phyloP scores from a whole-genome alignment of 1,139 yeast genomes.

The Protomyces macrosporus region DNA sequence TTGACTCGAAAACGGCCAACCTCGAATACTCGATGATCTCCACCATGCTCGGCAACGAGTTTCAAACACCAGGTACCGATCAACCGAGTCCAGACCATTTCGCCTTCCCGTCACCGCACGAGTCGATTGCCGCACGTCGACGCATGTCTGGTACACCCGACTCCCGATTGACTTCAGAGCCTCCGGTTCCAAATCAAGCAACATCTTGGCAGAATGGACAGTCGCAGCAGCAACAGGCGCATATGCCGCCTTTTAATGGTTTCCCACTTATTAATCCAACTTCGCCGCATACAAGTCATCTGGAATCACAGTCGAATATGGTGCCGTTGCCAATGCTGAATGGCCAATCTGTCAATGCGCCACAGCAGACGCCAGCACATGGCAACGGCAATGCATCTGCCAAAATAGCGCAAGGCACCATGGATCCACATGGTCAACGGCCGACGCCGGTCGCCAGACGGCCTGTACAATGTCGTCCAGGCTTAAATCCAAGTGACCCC shows the following conservation, averaged over 20 bases:
- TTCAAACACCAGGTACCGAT: conserved; percentile 24
- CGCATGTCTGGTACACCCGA: neutral
- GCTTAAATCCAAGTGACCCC: conserved; percentile 28
- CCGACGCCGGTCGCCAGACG: conserved; percentile 26
- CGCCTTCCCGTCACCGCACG: conserved; percentile 12
- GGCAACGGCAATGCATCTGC: neutral
- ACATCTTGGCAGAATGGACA: neutral
- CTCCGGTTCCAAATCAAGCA: neutral
- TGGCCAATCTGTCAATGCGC: neutral
- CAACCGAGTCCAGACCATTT: conserved; percentile 14
- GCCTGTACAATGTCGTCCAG: conserved; percentile 30
- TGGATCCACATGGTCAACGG: conserved; percentile 23
- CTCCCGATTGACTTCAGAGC: neutral
- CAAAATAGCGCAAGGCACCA: neutral
- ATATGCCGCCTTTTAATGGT: neutral
- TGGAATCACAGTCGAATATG: neutral
- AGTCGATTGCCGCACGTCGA: neutral
- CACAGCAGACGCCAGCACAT: neutral
- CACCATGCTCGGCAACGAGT: conserved; percentile 49
- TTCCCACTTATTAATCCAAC: neutral
- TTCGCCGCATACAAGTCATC: neutral
- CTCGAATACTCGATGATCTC: conserved; percentile 74
- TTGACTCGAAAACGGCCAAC: conserved; percentile 75
- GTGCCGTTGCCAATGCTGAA: conserved; percentile 1
- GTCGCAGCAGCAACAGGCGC: neutral